Percentiles rank a stretch among this genome's conserved stretches.
These are phyloP conservation scores for Clarireedia homoeocarpa DNA, from an alignment of 2,329 filamentous ascomycete species.

Conservation along the genomic window DNA sequence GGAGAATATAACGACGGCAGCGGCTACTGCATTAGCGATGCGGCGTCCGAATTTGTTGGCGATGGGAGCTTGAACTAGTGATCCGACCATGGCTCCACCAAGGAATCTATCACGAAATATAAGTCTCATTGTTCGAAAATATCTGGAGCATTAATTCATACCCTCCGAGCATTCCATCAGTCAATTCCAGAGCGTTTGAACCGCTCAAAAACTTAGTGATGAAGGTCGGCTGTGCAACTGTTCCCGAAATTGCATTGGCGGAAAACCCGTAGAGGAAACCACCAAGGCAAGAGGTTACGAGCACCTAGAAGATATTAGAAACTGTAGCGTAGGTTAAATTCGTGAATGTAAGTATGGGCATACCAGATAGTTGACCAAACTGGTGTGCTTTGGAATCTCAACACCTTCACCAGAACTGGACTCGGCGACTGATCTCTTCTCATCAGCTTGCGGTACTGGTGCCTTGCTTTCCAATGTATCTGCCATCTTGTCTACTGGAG, in stretches of 20 bases:
- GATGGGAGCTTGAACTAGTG: slow-evolving; percentile 3
- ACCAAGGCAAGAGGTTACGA: slow-evolving; percentile 5
- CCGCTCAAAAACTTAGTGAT: slow-evolving; percentile 1
- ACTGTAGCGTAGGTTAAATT: background rate
- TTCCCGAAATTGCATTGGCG: slow-evolving; percentile 1
- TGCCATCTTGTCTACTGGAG: background rate
- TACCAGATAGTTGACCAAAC: slow-evolving; percentile 3
- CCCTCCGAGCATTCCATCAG: slow-evolving; percentile 5
- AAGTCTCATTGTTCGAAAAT: background rate
- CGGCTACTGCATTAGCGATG: slow-evolving; percentile 10
- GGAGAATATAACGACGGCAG: slow-evolving; percentile 13
- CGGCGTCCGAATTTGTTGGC: background rate
- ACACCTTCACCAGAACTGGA: background rate
- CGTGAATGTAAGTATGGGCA: background rate
- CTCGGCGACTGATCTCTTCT: background rate
- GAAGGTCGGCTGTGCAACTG: slow-evolving; percentile 3
- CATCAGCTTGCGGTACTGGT: background rate
- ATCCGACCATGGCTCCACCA: background rate
- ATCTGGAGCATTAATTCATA: background rate
- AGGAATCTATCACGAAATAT: background rate
- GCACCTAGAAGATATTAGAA: background rate
- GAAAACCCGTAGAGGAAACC: slow-evolving; percentile 1
- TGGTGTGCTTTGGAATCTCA: slow-evolving; percentile 2
- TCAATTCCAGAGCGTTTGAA: slow-evolving; percentile 1
- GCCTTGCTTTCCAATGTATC: background rate